Conservation (phyloP, 1,284 basidiomycete genomes). For the Trametes versicolor region DNA sequence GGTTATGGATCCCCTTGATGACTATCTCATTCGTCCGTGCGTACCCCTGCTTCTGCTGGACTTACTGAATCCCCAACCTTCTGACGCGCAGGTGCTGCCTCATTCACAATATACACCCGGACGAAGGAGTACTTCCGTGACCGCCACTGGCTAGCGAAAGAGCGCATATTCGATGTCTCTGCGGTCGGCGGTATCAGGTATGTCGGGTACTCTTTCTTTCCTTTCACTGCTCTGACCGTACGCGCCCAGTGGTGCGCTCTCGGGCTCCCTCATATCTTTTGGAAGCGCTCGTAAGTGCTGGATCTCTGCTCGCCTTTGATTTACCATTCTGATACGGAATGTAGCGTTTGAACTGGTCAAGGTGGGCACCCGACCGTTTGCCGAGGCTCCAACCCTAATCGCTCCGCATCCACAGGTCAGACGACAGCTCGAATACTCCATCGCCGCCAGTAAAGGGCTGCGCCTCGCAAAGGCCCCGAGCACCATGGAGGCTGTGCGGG, state of each 20-base stretch:
- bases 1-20: slow-evolving; percentile 91
- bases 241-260: slow-evolving; percentile 72
- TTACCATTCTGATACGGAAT: slow-evolving; percentile 17
- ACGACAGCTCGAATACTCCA: slow-evolving; percentile 93
- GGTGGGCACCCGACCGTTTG: slow-evolving; percentile 54
- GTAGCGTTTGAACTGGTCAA: slow-evolving; percentile 96
- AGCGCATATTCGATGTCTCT: slow-evolving; percentile 75
- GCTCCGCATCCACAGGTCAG: slow-evolving; percentile 65
- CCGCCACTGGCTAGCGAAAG: slow-evolving; percentile 63
- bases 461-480: slow-evolving; percentile 73
- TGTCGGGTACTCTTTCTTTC: slow-evolving; percentile 8
- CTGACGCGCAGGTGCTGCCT: slow-evolving; percentile 72
- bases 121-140: slow-evolving; percentile 86
- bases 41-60: slow-evolving; percentile 45
- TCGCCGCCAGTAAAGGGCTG: slow-evolving; percentile 82
- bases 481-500: slow-evolving; percentile 77
- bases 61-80: neutral
- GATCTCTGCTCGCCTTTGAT: neutral
- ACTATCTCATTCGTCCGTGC: slow-evolving; percentile 96
- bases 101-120: slow-evolving; percentile 93
- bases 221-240: neutral
- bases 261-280: slow-evolving; percentile 85
- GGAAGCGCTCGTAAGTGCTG: slow-evolving; percentile 82
- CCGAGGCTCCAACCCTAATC: neutral
- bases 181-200: slow-evolving; percentile 74